Evolutionary conservation across 768 basidiomycete species (phyloP), one percentile per base, ranked within the genome.

Genomic region (Lactifluus volemus): DNA sequence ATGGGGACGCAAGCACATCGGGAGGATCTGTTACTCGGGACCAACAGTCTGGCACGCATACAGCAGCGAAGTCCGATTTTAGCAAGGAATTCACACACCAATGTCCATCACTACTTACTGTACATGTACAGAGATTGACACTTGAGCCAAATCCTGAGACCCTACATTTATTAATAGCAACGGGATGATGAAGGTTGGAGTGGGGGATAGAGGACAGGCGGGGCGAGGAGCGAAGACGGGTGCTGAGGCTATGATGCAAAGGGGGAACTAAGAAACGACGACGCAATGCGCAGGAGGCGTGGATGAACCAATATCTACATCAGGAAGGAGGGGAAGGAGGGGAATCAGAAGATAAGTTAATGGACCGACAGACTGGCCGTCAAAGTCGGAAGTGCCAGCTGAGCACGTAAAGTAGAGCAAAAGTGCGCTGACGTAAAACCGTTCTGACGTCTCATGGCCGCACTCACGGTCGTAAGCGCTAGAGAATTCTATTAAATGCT

Each of bases 221-320:
- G 25, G 25, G 25, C 25, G 25, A 25, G 25, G 25, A 25, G 25
- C 25, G 2, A 2, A 25, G 2, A 25, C 25, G 25, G 25, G 25
- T 25, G 25, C 25, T 1, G 53, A n/a, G 44, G 49, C 51, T 50
- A 55, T 56, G 41, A 52, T 48, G 63, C 38, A 32, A 49, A 49
- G 50, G 55, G 63, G 42, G 50, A 49, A 51, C 58, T 47, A 45
- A 32, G 19, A 49, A 60, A 52, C 51, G 53, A 44, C 59, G 53
- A 63, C 59, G 58, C 58, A 63, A 52, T 53, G 63, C 54, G 47
- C 50, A 57, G 48, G 63, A 63, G 63, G 60, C 60, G 63, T 62
- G 62, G 55, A 64, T 63, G 63, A 56, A 63, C 38, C 11, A 62
- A 55, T 62, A 62, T 64, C 62, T 64, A 60, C 63, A 64, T 64